Evolutionary conservation across 768 basidiomycete genomes (phyloP), one percentile per base, ranked within the genome.

Genomic region (Hydnomerulius pinastri): DNA sequence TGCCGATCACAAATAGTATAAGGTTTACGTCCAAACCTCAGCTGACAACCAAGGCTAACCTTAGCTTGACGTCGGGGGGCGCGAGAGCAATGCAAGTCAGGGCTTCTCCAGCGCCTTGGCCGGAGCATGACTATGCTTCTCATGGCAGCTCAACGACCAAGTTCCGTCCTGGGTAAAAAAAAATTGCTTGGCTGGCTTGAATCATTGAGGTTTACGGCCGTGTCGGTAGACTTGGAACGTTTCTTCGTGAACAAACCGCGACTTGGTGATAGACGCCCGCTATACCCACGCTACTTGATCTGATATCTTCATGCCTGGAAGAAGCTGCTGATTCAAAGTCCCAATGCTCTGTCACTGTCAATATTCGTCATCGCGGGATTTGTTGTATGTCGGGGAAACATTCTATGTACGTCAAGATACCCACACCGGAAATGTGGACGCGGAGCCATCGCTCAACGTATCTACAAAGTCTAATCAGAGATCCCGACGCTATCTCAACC

Each of bases 191-290:
- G n/a, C n/a, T n/a, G 11, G 7, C 15, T 15, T 27, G 18, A 38
- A 15, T n/a, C 6, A 44, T 11, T 21, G 38, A 48, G 30, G 2
- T 25, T 17, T 54, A 45, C 8, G 46, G 45, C 24, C 15, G 40
- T 39, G 55, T 62, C 55, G 58, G 55, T 33, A 29, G 9, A 51
- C 48, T 6, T 36, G 51, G 52, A 58, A 57, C 62, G 62, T 62
- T 53, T 39, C 9, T 46, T 43, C 12, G n/a, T 18, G 60, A 49
- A 4, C 42, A 10, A n/a, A 6, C 23, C 6, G 17, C 23, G 27
- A 6, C 5, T 39, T 39, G 9, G 17, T 23, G 2, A 18, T 38
- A 20, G 18, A n/a, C n/a, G n/a, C 11, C 20, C 33, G 27, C 41
- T 2, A 2, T 49, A 44, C 48, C 28, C 30, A 42, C 49, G 30